phyloP scores from a whole-genome alignment of 805 yeast species.

The Yarrowia phangngaensis region DNA sequence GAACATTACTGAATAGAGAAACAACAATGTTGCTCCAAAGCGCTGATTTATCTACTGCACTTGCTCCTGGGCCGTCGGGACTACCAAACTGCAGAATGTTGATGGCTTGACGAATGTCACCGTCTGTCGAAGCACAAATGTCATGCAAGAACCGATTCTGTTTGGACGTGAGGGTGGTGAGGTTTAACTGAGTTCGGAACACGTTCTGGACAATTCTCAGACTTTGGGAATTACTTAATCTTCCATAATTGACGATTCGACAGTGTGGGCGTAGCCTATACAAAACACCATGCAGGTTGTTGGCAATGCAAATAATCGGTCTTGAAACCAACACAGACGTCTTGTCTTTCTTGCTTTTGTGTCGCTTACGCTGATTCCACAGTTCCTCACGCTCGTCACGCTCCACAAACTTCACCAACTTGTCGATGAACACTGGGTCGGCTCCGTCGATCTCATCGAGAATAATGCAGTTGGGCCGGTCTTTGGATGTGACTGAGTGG shows the following conservation, averaged over 20 bases:
- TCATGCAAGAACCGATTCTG: slow-evolving; percentile 48
- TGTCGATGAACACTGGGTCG: slow-evolving; percentile 54
- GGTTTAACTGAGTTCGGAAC: slow-evolving; percentile 49
- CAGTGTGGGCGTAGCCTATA: slow-evolving; percentile 69
- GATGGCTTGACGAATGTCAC: slow-evolving; percentile 81
- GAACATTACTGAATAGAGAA: slow-evolving; percentile 1
- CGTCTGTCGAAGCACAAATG: slow-evolving; percentile 65
- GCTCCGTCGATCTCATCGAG: slow-evolving; percentile 89
- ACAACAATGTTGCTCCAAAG: slow-evolving; percentile 7
- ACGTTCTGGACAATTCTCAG: slow-evolving; percentile 49
- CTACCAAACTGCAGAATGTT: slow-evolving; percentile 68
- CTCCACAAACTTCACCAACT: slow-evolving; percentile 53
- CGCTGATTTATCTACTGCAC: not conserved
- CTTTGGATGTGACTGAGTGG: slow-evolving; percentile 52
- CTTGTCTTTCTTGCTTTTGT: slow-evolving; percentile 33
- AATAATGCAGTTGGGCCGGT: slow-evolving; percentile 74
- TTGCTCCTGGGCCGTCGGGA: not conserved
- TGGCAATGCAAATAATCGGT: slow-evolving; percentile 90
- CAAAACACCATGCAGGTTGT: slow-evolving; percentile 73
- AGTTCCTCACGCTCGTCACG: slow-evolving; percentile 60
- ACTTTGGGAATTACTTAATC: slow-evolving; percentile 50
- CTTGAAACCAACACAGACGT: slow-evolving; percentile 52
- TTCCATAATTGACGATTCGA: slow-evolving; percentile 65
- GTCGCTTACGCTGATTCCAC: slow-evolving; percentile 35
- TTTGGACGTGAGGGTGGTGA: not conserved